Base-by-base conservation (phyloP, 78 protist genomes). In the Speleostelium caveatum region DNA sequence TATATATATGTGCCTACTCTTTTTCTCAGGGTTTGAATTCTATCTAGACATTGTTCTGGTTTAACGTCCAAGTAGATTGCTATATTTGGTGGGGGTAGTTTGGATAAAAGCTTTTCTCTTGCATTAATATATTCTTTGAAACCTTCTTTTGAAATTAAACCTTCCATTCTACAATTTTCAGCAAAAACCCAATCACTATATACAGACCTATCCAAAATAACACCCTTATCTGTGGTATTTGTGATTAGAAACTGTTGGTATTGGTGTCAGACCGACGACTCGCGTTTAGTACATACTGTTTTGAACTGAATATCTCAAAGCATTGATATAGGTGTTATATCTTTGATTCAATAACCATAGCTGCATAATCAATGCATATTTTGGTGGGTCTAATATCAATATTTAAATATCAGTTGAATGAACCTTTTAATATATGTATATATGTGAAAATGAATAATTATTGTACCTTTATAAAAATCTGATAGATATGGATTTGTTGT, bases 171-270 rank as follows among this genome's bases (percentile, higher is more conserved):
- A 72, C 79, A 79, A 61, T 92, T 86, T 55, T 92, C 85, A 36
- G 97, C 97, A 73, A 95, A 95, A 26, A 95, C 97, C 66, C 73
- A 77, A 53, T 95, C 97, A 61, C 93, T 80, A 56, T 80, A 95
- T 2, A 95, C 92, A 12, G 94, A 86, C n/a, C 97, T 75, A 87
- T 95, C 97, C n/a, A 95, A 86, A 28, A 95, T 78, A 3, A 95
- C 97, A 49, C 89, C 87, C 6, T 49, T 45, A 35, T 76, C 78
- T 42, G 21, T 21, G 2, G 14, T 22, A 58, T 67, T 3, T n/a
- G 36, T 63, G n/a, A 59, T n/a, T n/a, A n/a, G n/a, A n/a, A n/a
- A n/a, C 56, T 49, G 14, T 49, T n/a, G 14, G 8, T 49, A 49
- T 49, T 49, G 56, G 8, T 49, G 14, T 14, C n/a, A n/a, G n/a